phyloP scores from a whole-genome alignment of 805 yeast genomes.

The Metschnikowia koreensis region DNA sequence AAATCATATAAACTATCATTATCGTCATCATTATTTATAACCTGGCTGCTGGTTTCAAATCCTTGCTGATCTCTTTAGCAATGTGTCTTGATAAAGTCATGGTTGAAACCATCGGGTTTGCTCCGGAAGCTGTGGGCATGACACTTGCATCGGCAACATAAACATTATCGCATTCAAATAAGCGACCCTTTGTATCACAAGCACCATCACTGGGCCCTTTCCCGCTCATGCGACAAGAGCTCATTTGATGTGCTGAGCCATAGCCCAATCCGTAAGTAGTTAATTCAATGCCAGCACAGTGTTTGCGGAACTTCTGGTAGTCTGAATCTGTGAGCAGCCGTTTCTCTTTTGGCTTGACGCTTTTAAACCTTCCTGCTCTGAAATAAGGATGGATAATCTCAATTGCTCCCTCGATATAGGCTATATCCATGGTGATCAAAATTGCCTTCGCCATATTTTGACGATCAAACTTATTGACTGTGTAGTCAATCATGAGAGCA shows the following conservation, averaged over 20 bases:
- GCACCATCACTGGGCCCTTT: conserved; percentile 45
- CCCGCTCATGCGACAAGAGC: conserved; percentile 50
- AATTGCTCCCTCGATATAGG: conserved; percentile 48
- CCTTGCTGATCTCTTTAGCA: conserved; percentile 36
- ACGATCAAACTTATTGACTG: conserved; percentile 40
- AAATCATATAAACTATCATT: too few species aligned
- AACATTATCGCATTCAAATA: conserved; percentile 48
- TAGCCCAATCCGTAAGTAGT: conserved; percentile 28
- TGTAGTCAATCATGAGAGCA: conserved; percentile 37
- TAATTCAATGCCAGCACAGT: conserved; percentile 27
- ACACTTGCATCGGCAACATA: conserved; percentile 51
- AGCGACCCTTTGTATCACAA: conserved; percentile 42
- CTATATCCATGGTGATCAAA: conserved; percentile 41
- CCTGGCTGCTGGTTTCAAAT: conserved; percentile 26
- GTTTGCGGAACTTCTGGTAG: conserved; percentile 37
- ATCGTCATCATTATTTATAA: conserved; percentile 15
- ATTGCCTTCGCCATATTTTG: conserved; percentile 38
- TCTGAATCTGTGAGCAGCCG: conserved; percentile 44
- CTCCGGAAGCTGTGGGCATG: conserved; percentile 54
- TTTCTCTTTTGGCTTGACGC: conserved; percentile 33
- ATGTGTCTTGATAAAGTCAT: conserved; percentile 48
- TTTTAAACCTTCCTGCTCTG: conserved; percentile 36
- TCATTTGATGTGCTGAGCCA: conserved; percentile 57
- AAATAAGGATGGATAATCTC: conserved; percentile 39
- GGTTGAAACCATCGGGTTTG: conserved; percentile 51